Base-by-base conservation (phyloP, 1,284 basidiomycete genomes). In the Boletus smithii region DNA sequence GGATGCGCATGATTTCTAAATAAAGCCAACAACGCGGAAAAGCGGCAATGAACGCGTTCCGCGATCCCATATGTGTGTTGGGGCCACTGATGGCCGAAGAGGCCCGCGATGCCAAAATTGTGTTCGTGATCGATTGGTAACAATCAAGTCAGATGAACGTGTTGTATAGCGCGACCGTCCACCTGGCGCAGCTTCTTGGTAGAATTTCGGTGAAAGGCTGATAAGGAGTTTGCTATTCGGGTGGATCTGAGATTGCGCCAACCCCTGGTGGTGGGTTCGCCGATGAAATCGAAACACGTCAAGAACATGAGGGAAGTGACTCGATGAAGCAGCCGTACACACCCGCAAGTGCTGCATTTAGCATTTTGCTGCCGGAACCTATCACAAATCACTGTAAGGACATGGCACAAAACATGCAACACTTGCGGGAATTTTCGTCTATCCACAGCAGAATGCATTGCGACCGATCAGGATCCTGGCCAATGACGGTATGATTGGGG, bases 191-290 rank as follows among this genome's bases (percentile, higher is more conserved):
- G 36, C 42, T 62, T 59, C 54, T 33, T 34, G 34, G 5, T 35
- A 29, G 51, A 56, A 56, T 56, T 60, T 64, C 45, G 49, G 51
- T 55, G 46, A 62, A 65, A 52, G 51, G 51, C 45, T 65, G 65
- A 63, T 67, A 67, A 59, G 63, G 41, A 23, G 27, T 50, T 37
- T 32, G n/a, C 29, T 44, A 43, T 51, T 48, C 26, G 27, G 36
- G 38, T 4, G 17, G 47, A 67, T 67, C 61, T 63, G 20, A 63
- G 61, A 62, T 62, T 24, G 16, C 3, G 18, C 14, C 29, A 39
- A 24, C 34, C 40, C 61, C 55, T 65, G 51, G 50, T 32, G 37
- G 57, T 66, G 47, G 60, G 49, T 51, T 49, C 47, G 23, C 53
- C 49, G 48, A 63, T 45, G 50, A 34, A 30, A 60, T 43, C 39